Conservation (phyloP, 1,284 basidiomycete genomes). For the Cryptococcus neoformans region DNA sequence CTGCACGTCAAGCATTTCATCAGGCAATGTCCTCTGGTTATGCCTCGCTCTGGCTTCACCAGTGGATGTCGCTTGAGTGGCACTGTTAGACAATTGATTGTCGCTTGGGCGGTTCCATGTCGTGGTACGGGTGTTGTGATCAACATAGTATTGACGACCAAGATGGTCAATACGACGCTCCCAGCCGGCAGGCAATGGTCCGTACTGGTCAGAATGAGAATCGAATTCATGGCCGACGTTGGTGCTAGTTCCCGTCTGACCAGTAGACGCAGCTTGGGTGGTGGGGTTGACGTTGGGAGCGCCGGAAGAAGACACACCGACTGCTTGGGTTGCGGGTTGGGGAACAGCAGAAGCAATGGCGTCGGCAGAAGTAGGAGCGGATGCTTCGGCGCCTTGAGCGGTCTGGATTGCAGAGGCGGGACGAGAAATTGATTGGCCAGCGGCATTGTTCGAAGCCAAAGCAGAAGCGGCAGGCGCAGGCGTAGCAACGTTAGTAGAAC, state of each 20-base stretch:
- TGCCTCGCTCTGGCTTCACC: constrained; percentile 70
- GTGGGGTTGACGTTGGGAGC: constrained; percentile 45
- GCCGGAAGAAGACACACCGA: constrained; percentile 21
- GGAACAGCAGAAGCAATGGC: constrained; percentile 27
- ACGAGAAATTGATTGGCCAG: constrained; percentile 24
- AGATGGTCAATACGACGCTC: constrained; percentile 87
- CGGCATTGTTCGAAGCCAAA: constrained; percentile 39
- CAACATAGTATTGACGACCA: constrained; percentile 87
- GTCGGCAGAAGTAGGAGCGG: constrained; percentile 2
- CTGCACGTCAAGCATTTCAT: constrained; percentile 65
- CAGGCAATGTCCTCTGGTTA: constrained; percentile 70
- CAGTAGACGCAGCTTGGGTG: constrained; percentile 49
- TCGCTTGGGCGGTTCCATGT: constrained; percentile 75
- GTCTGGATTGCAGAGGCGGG: constrained; percentile 20
- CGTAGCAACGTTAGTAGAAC: constrained; percentile 13
- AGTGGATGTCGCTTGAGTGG: constrained; percentile 55
- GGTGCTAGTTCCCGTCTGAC: constrained; percentile 43
- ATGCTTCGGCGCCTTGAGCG: constrained; percentile 14
- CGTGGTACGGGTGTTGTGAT: constrained; percentile 90
- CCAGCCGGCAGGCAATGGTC: constrained; percentile 85
- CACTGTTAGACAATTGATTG: constrained; percentile 48
- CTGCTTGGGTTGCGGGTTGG: constrained; percentile 18
- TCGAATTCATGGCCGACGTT: constrained; percentile 67
- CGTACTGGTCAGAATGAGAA: constrained; percentile 70
- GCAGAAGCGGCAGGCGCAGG: constrained; percentile 19